These are phyloP conservation scores for Candida easanensis DNA, from an alignment of 805 yeast species.

Conservation along the genomic window DNA sequence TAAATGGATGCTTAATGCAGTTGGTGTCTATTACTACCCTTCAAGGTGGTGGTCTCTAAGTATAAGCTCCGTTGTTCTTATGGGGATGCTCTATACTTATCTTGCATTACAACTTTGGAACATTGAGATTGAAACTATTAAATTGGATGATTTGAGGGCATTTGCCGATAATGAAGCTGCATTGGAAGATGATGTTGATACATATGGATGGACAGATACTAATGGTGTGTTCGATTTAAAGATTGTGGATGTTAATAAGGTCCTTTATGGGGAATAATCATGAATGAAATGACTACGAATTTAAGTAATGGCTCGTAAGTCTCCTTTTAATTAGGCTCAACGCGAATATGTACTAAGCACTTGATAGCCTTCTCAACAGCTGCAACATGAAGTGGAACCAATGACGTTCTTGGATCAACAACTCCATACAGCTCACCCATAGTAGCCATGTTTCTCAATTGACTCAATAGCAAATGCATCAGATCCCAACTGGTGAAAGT, in stretches of 20 bases:
- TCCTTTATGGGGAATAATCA: conserved; percentile 44
- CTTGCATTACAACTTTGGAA: conserved; percentile 69
- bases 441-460: conserved; percentile 55
- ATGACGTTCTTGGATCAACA: conserved; percentile 31
- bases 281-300: background rate
- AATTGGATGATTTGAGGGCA: conserved; percentile 56
- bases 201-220: conserved; percentile 54
- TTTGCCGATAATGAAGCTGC: conserved; percentile 62
- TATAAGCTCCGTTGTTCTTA: conserved; percentile 66
- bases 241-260: conserved; percentile 61
- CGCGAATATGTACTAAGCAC: conserved; percentile 50
- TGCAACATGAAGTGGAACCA: conserved; percentile 72
- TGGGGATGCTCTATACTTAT: conserved; percentile 71
- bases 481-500: conserved; percentile 55
- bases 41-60: conserved; percentile 90
- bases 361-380: conserved; percentile 64
- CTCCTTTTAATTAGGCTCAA: conserved; percentile 1
- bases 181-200: conserved; percentile 23
- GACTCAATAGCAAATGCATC: conserved; percentile 53
- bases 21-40: conserved; percentile 73
- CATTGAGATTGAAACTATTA: conserved; percentile 67
- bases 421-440: conserved; percentile 37
- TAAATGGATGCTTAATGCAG: conserved; percentile 43
- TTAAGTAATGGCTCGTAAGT: no score
- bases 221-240: conserved; percentile 90